Conservation (phyloP, 495 filamentous ascomycete species). For the Filosporella fistucella region DNA sequence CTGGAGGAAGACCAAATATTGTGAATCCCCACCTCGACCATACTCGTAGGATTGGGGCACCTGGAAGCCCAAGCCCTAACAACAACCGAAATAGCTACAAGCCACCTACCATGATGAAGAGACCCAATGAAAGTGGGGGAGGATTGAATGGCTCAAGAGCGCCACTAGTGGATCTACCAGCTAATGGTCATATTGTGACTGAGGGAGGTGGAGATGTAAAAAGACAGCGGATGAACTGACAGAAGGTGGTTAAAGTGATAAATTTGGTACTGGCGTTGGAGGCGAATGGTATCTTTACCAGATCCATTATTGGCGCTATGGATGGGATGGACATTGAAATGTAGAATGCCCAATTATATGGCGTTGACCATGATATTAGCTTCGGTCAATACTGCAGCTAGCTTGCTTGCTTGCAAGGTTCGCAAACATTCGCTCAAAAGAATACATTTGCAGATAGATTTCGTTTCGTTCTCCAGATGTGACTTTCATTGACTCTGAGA, state of each 20-base stretch:
- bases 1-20: conserved; percentile 39
- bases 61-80: conserved; percentile 51
- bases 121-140: conserved; percentile 26
- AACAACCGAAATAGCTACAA: conserved; percentile 55
- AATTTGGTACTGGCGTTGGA: not conserved
- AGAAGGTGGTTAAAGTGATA: not conserved
- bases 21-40: conserved; percentile 68
- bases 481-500: not conserved
- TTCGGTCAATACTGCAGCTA: too few species aligned
- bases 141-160: conserved; percentile 2
- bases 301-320: conserved; percentile 12
- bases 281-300: conserved; percentile 12
- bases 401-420: too few species aligned
- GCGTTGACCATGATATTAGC: too few species aligned
- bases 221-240: conserved; percentile 21
- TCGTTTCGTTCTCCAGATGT: too few species aligned
- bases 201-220: conserved; percentile 21
- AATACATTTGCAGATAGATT: too few species aligned
- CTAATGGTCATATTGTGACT: conserved; percentile 18
- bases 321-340: not conserved
- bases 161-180: conserved; percentile 21
- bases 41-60: conserved; percentile 69
- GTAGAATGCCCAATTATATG: not conserved
- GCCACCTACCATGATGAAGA: conserved; percentile 55
- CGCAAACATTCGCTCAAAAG: too few species aligned